Percentiles rank a stretch among this genome's conserved stretches.
Evolutionary conservation across 2,329 filamentous ascomycete genomes (phyloP).

Genomic region (Myriosclerotinia duriaeana): DNA sequence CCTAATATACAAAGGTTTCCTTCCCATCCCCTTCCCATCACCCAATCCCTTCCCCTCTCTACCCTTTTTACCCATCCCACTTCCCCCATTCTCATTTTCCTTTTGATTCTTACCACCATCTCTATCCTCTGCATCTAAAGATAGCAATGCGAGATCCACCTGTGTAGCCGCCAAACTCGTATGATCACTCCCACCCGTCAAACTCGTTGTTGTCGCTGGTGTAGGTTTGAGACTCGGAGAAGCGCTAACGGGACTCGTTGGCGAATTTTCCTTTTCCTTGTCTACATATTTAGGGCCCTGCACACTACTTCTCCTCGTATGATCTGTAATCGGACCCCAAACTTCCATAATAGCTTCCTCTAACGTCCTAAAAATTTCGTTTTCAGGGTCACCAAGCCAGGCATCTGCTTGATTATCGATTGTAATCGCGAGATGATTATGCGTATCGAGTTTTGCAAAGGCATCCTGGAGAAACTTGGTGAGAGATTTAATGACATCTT

Average conservation of each 20-base stretch:
- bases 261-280: conserved; percentile 29
- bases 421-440: conserved; percentile 75
- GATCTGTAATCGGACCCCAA: conserved; percentile 63
- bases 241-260: conserved; percentile 25
- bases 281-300: conserved; percentile 36
- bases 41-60: background rate
- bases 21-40: conserved; percentile 31
- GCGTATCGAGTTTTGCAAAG: conserved; percentile 73
- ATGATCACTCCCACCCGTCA: conserved; percentile 48
- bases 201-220: conserved; percentile 52
- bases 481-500: conserved; percentile 69
- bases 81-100: background rate
- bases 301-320: conserved; percentile 43
- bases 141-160: conserved; percentile 30
- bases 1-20: conserved; percentile 83
- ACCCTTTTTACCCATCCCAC: background rate
- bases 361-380: conserved; percentile 85
- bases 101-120: background rate
- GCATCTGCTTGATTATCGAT: conserved; percentile 94
- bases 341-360: conserved; percentile 81
- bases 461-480: conserved; percentile 65
- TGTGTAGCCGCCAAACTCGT: conserved; percentile 36
- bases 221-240: conserved; percentile 42
- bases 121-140: background rate
- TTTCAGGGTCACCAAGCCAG: conserved; percentile 90